A percentile compares a stretch with the other conserved stretches of the same genome.
phyloP scores from a whole-genome alignment of 345 rosid genomes.

The Citrus trifoliata region DNA sequence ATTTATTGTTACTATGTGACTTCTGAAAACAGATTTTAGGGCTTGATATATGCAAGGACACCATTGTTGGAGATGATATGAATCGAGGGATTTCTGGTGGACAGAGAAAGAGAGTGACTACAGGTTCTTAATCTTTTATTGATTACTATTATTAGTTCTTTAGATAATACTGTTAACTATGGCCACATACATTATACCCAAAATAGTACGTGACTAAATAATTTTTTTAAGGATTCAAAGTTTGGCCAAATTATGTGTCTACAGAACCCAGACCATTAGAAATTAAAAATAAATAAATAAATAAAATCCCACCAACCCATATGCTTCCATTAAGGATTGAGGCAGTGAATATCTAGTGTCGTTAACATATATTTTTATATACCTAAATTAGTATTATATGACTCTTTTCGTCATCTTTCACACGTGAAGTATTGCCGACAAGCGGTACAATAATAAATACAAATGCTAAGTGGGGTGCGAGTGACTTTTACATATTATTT shows the following conservation, averaged over 20 bases:
- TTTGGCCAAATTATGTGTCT: background rate
- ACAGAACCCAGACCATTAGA: background rate
- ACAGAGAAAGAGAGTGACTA: constrained; percentile 82
- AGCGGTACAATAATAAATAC: too few species aligned
- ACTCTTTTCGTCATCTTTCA: too few species aligned
- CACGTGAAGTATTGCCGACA: too few species aligned
- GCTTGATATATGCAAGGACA: constrained; percentile 83
- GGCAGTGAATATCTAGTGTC: too few species aligned
- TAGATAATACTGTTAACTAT: background rate
- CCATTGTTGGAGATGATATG: constrained; percentile 82
- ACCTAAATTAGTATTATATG: too few species aligned
- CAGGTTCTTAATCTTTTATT: constrained; percentile 40
- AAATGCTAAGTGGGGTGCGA: too few species aligned
- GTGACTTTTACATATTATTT: too few species aligned
- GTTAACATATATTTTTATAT: too few species aligned
- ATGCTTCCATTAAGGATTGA: background rate
- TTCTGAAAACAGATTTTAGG: constrained; percentile 55
- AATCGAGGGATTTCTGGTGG: constrained; percentile 87
- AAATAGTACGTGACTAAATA: too few species aligned
- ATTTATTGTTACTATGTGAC: background rate
- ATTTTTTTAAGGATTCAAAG: background rate
- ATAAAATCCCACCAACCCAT: constrained; percentile 12
- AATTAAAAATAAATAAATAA: background rate
- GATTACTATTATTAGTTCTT: too few species aligned
- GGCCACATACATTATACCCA: too few species aligned